phyloP scores from a whole-genome alignment of 2,329 filamentous ascomycete genomes.

The Colletotrichum musae region DNA sequence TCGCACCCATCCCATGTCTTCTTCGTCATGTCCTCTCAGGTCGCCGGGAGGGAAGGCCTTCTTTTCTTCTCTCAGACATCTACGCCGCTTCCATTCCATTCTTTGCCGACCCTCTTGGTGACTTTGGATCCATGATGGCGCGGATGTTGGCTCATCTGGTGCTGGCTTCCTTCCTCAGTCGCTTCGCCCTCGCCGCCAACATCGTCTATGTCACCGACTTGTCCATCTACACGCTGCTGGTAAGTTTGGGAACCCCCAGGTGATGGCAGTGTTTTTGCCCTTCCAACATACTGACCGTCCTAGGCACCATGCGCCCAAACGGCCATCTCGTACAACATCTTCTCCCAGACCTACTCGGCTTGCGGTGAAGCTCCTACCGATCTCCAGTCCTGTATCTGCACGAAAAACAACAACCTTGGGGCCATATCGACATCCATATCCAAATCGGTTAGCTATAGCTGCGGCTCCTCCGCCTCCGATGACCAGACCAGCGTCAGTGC shows the following conservation, averaged over 20 bases:
- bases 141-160: not conserved
- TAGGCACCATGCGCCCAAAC: conserved; percentile 66
- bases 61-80: conserved; percentile 17
- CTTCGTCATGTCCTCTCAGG: conserved; percentile 1
- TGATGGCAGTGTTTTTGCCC: not conserved
- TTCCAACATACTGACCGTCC: not conserved
- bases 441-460: conserved; percentile 57
- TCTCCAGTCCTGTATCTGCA: conserved; percentile 68
- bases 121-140: conserved; percentile 11
- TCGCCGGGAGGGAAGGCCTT: not conserved
- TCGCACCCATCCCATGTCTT: conserved; percentile 1
- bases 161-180: not conserved
- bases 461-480: conserved; percentile 62
- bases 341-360: conserved; percentile 56
- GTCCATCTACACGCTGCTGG: conserved; percentile 57
- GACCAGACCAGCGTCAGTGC: conserved; percentile 63
- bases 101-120: not conserved
- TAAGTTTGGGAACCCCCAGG: conserved; percentile 44
- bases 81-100: conserved; percentile 11
- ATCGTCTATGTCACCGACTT: conserved; percentile 63
- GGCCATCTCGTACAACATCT: conserved; percentile 61
- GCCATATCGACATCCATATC: conserved; percentile 57
- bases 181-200: conserved; percentile 34
- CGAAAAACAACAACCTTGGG: conserved; percentile 58
- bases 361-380: conserved; percentile 61